A percentile compares a stretch with the other conserved stretches of the same genome.
These are phyloP conservation scores for Nakazawaea sp. DNA, from an alignment of 805 yeast species.

Conservation along the genomic window DNA sequence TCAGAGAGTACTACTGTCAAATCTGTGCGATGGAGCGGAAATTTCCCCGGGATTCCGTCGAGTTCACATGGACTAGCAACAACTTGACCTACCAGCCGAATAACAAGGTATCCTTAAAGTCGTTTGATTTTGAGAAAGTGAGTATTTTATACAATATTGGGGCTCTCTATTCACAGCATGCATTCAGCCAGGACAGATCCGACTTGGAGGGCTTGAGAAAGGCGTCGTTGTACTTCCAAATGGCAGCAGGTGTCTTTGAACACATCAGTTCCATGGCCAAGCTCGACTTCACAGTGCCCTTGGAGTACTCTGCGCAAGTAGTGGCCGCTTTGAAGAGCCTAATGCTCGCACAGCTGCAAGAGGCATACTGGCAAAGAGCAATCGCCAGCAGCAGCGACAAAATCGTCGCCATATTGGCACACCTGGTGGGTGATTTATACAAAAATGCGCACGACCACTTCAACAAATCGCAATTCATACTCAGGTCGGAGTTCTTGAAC, in stretches of 20 bases:
- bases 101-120: conserved; percentile 37
- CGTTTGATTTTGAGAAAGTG: conserved; percentile 52
- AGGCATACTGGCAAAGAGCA: conserved; percentile 77
- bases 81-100: conserved; percentile 44
- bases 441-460: conserved; percentile 33
- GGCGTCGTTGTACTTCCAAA: conserved; percentile 60
- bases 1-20: conserved; percentile 34
- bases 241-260: conserved; percentile 63
- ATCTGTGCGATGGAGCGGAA: conserved; percentile 39
- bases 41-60: conserved; percentile 56
- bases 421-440: conserved; percentile 57
- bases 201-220: conserved; percentile 51
- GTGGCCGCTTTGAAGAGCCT: conserved; percentile 42
- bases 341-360: conserved; percentile 83
- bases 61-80: conserved; percentile 70
- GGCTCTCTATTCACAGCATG: conserved; percentile 53
- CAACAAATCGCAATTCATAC: conserved; percentile 36
- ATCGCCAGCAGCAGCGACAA: conserved; percentile 44
- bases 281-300: conserved; percentile 18
- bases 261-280: conserved; percentile 21
- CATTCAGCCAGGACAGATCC: conserved; percentile 34
- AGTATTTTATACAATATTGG: conserved; percentile 68
- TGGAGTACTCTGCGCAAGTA: conserved; percentile 46
- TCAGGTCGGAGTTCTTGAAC: conserved; percentile 59
- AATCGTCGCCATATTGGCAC: conserved; percentile 56